Evolutionary conservation across 495 filamentous ascomycete genomes (phyloP), one percentile per base, ranked within the genome.

Genomic region (Xylaria bambusicola): DNA sequence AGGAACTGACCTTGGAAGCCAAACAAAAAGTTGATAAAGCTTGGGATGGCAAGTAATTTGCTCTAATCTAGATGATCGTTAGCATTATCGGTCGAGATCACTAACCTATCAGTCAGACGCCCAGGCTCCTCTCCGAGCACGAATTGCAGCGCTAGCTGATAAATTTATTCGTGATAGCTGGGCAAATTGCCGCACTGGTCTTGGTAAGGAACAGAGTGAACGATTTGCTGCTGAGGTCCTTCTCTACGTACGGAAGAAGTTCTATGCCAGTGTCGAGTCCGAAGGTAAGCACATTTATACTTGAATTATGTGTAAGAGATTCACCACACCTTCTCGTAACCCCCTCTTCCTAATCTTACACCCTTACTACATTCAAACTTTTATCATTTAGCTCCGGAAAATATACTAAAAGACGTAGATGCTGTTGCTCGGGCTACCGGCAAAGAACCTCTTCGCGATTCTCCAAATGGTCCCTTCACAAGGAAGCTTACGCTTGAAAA

Each of bases 401-500:
- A 29, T n/a, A 21, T 49, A 38, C 55, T 58, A 31, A 58, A 26
- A 4, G 10, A 20, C 31, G 6, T 24, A 58, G 75, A 79, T 63
- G 71, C 66, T 18, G 71, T 72, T 23, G 69, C 77, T 45, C 67
- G 64, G n/a, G 74, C 75, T 38, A 70, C 77, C n/a, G 77, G 78
- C 23, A 66, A 70, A 54, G 58, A 70, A 29, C 67, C 74, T 6
- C 59, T 70, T 29, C 29, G 53, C 20, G 83, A 83, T 61, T 75
- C 79, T 24, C 76, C 78, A 7, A 75, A 83, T 60, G 82, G 80
- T 2, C 77, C 84, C 0, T 82, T 76, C 26, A 82, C 76, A 2
- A 75, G 77, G 61, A 85, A 80, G 62, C 69, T 92, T 45, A 87
- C 86, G 1, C 75, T 93, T 58, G 89, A 92, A 65, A 91, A 91